Evolutionary conservation across 2,329 filamentous ascomycete species (phyloP).

Genomic region (Clarireedia hainanense): DNA sequence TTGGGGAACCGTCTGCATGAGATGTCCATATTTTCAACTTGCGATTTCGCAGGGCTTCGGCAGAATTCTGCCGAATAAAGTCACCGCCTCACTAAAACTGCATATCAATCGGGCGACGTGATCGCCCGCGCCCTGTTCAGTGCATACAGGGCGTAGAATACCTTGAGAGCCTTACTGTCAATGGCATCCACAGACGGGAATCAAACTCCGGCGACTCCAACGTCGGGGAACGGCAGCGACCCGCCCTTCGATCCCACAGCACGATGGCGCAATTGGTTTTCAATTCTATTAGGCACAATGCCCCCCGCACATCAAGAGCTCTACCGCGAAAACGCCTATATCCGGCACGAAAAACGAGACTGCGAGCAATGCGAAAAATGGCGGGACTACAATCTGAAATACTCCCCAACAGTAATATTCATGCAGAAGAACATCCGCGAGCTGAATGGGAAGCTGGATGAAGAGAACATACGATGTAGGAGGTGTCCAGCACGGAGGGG

Average conservation of each 20-base stretch:
- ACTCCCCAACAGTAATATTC: conserved; percentile 83
- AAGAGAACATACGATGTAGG: conserved; percentile 70
- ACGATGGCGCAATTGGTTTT: conserved; percentile 8
- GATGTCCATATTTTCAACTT: too few species aligned
- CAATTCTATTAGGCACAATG: conserved; percentile 7
- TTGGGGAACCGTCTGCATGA: too few species aligned
- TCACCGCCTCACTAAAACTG: background rate
- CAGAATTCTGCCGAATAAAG: background rate
- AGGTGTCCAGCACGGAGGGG: conserved; percentile 59
- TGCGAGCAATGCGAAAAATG: conserved; percentile 73
- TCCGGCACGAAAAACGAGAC: conserved; percentile 67
- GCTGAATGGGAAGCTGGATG: conserved; percentile 69
- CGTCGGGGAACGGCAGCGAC: background rate
- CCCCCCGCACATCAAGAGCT: conserved; percentile 3
- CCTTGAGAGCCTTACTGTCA: background rate
- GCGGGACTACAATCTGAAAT: conserved; percentile 75
- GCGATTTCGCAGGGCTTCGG: background rate
- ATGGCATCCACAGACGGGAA: conserved; percentile 8
- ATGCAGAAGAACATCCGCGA: conserved; percentile 72
- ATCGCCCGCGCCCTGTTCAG: background rate
- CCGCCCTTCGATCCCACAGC: conserved; percentile 5
- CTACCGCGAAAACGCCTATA: conserved; percentile 61
- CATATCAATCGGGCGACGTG: background rate
- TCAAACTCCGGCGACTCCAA: background rate
- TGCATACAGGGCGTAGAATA: background rate